Percentiles rank a stretch among this genome's conserved stretches.
These are phyloP conservation scores for Agastache rugosa DNA, from an alignment of 257 asterid genomes.

Conservation along the genomic window DNA sequence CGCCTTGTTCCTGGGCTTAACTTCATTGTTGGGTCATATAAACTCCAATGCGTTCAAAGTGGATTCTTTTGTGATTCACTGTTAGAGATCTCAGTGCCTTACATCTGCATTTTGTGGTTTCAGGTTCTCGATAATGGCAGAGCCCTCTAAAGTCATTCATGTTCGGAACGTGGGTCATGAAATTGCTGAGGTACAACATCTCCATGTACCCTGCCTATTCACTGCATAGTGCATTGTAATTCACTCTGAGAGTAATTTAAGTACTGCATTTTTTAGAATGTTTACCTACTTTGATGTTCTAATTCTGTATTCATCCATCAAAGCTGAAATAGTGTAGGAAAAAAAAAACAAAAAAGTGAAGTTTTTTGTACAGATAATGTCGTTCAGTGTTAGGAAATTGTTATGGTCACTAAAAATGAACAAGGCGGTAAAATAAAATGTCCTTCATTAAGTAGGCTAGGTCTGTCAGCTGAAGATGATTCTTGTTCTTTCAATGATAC, in stretches of 20 bases:
- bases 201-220: neutral
- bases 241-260: neutral
- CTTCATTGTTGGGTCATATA: constrained; percentile 27
- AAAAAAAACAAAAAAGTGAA: neutral
- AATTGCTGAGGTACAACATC: constrained; percentile 77
- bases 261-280: too few relatives aligned
- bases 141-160: constrained; percentile 94
- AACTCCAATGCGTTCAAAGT: constrained; percentile 12
- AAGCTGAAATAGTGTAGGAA: neutral
- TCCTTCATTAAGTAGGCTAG: constrained; percentile 1
- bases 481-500: constrained; percentile 1
- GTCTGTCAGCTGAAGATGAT: neutral
- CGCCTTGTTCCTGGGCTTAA: constrained; percentile 21
- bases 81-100: neutral
- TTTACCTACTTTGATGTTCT: constrained; percentile 21
- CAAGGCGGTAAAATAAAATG: neutral
- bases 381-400: constrained; percentile 11
- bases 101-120: constrained; percentile 32
- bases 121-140: constrained; percentile 69
- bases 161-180: constrained; percentile 99
- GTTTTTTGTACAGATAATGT: neutral
- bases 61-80: neutral
- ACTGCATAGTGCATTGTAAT: constrained; percentile 4
- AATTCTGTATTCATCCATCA: neutral
- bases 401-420: neutral